Evolutionary conservation across 2,329 filamentous ascomycete genomes (phyloP), one percentile per base, ranked within the genome.

Genomic region (Plectosphaerella plurivora): DNA sequence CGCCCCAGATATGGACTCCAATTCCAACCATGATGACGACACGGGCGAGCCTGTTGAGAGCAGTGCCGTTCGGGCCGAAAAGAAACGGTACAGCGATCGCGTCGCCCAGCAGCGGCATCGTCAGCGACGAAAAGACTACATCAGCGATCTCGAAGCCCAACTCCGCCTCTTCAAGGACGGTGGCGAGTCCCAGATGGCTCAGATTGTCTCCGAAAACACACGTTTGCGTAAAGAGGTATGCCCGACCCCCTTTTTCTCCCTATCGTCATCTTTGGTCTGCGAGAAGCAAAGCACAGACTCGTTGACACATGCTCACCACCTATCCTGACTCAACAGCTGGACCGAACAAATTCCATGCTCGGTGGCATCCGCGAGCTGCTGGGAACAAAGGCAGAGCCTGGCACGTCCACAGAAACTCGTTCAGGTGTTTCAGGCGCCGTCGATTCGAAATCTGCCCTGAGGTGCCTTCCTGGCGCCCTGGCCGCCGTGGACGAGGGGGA

Each of bases 71-170:
- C 24, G 45, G 8, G 45, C 45, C 16, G 45, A 47, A 15, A 47
- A 47, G 18, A 47, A 47, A 12, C 25, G 45, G 25, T 47, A 35
- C 25, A 47, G 25, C 10, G 45, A 47, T 4, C 45, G 45, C n/a
- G 45, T 47, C 45, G 45, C 45, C 11, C 45, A 47, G n/a, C 45
- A 47, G 24, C 24, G 45, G 25, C 45, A 47, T n/a, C 25, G 45
- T 7, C 45, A 47, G 15, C 45, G 45, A 11, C 45, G 28, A 12
- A 47, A 36, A 5, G 45, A 47, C 12, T 47, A 47, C 24, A 35
- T 47, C 16, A 3, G 10, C 45, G 45, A 47, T 14, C 25, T 47
- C 14, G 45, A 47, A 25, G 45, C 45, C 6, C 45, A 47, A n/a
- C 28, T 47, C 10, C 28, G 45, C 11, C 45, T 47, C 7, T 28